Evolutionary conservation across 306 rosid species (phyloP).

Genomic region (Biancaea sappan): DNA sequence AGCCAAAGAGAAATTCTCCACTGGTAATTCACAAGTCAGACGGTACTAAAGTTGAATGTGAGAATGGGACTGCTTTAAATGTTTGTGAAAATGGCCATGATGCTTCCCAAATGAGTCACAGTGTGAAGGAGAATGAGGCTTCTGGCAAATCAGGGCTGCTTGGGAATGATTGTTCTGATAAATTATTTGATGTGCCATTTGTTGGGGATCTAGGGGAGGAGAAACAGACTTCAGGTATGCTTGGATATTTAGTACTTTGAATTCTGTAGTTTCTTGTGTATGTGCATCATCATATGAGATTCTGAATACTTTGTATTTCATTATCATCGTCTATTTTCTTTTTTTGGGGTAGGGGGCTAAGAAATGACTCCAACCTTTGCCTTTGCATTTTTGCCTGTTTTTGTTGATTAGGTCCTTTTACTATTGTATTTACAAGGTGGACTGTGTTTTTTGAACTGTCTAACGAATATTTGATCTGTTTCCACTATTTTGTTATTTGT

Average conservation of each 20-base stretch:
- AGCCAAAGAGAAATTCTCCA: conserved; percentile 41
- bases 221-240: conserved; percentile 55
- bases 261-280: not conserved
- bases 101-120: conserved; percentile 38
- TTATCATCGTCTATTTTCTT: not conserved
- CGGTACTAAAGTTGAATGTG: conserved; percentile 45
- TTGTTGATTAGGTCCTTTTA: not conserved
- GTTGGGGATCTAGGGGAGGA: conserved; percentile 46
- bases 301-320: not conserved
- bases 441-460: conserved; percentile 11
- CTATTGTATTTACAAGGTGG: not conserved
- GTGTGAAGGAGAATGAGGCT: conserved; percentile 51
- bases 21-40: conserved; percentile 33
- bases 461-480: not conserved
- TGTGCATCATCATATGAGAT: not conserved
- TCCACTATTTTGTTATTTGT: not conserved
- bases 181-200: conserved; percentile 53
- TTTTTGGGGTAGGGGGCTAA: too few relatives aligned
- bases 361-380: not conserved
- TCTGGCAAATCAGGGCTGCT: conserved; percentile 41
- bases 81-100: conserved; percentile 40
- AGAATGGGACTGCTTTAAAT: conserved; percentile 49
- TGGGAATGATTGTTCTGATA: conserved; percentile 46
- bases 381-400: not conserved
- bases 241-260: not conserved